These are phyloP conservation scores for Paecilomyces sp. DNA, from an alignment of 2,329 filamentous ascomycete genomes.

Conservation along the genomic window DNA sequence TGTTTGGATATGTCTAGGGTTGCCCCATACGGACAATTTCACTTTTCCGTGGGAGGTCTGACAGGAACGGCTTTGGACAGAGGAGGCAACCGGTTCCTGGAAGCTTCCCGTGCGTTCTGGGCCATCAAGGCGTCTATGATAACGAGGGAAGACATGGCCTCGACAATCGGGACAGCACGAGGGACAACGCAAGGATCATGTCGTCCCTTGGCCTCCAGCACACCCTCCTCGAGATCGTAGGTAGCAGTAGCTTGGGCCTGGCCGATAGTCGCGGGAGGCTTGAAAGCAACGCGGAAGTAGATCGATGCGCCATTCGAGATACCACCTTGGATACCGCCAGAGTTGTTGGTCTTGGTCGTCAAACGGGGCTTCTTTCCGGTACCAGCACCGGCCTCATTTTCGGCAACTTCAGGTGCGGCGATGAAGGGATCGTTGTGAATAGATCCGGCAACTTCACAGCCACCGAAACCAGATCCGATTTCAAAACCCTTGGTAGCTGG, in stretches of 20 bases:
- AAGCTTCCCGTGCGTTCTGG: slow-evolving; percentile 59
- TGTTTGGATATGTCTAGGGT: not conserved
- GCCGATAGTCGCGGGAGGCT: slow-evolving; percentile 88
- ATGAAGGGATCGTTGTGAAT: slow-evolving; percentile 87
- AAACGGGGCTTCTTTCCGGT: slow-evolving; percentile 47
- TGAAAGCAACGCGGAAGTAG: slow-evolving; percentile 94
- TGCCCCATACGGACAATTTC: not conserved
- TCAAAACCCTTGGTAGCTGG: slow-evolving; percentile 95
- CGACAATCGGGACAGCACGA: slow-evolving; percentile 63
- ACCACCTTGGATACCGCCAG: slow-evolving; percentile 88
- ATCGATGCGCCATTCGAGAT: slow-evolving; percentile 90
- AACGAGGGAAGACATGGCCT: slow-evolving; percentile 83
- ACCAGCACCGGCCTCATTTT: slow-evolving; percentile 8
- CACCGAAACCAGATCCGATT: slow-evolving; percentile 85
- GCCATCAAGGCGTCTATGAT: slow-evolving; percentile 81
- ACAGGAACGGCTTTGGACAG: slow-evolving; percentile 29
- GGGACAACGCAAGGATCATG: slow-evolving; percentile 93
- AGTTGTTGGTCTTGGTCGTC: slow-evolving; percentile 89
- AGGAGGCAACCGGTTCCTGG: slow-evolving; percentile 41
- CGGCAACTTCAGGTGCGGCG: slow-evolving; percentile 37
- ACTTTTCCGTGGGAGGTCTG: slow-evolving; percentile 1
- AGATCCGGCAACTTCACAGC: slow-evolving; percentile 80
- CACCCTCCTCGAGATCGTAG: slow-evolving; percentile 69
- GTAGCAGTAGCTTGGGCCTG: slow-evolving; percentile 77
- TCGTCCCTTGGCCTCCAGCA: slow-evolving; percentile 82